Base-by-base conservation (phyloP, 2,329 filamentous ascomycete genomes). In the Nectriaceae sp. region DNA sequence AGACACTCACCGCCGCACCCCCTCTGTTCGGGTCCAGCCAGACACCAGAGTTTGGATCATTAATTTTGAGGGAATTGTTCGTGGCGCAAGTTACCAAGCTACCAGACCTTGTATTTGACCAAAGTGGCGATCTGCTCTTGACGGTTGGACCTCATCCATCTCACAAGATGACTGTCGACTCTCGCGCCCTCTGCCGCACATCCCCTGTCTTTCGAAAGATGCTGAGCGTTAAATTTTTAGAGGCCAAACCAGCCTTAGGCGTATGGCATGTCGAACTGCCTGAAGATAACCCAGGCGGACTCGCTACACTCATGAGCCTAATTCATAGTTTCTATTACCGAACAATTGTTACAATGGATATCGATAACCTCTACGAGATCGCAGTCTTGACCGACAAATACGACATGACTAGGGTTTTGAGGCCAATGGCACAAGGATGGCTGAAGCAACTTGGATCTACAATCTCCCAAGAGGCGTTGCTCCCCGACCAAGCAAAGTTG, bases 341-440 rank as follows among this genome's bases (percentile, higher is more conserved):
- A 11, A 18, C 33, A 37, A 10, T 16, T 6, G 18, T 11, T 16
- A 6, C 10, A 11, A 10, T 16, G 6, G 6, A 10, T 18, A 6
- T 37, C 10, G 10, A 37, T 10, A 41, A 50, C 5, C 36, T 54
- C 8, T 57, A 47, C 24, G 36, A 24, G 3, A 19, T 49, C 2
- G 57, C 51, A 3, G 13, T 45, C 8, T 24, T 61, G 5, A 49
- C 42, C 16, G 33, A 43, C 26, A 61, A 58, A 38, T 61, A 61
- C 20, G 36, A 46, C 5, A 52, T 54, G 55, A 36, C 46, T 8
- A 42, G 46, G 16, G 44, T 48, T 3, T 21, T 60, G 5, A 46
- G 48, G 4, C 37, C 57, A 11, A 42, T 57, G 19, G 54, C 55
- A 13, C 46, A 57, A 16, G 40, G 22, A 11, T 57, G 51, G 51